Conservation (phyloP, 2,329 filamentous ascomycete species). For the Balansia obtecta region DNA sequence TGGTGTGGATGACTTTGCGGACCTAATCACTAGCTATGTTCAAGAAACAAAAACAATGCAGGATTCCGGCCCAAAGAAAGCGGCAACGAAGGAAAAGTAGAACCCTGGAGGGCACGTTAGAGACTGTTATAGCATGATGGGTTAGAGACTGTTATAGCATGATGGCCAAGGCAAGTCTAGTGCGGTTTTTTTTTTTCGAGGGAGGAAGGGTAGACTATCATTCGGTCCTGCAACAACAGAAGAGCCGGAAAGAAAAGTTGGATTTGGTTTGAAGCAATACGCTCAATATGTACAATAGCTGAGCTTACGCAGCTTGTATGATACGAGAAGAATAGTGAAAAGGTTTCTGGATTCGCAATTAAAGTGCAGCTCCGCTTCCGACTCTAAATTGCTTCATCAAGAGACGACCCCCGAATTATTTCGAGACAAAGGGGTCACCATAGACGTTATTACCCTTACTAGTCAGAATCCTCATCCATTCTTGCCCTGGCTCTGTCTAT, state of each 20-base stretch:
- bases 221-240: no score
- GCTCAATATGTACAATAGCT: conserved; percentile 23
- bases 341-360: conserved; percentile 13
- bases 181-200: no score
- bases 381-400: conserved; percentile 2
- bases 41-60: conserved; percentile 23
- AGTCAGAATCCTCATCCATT: conserved; percentile 46
- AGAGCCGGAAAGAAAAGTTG: background rate
- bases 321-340: conserved; percentile 16
- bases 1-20: conserved; percentile 25
- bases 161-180: no score
- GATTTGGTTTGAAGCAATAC: conserved; percentile 2
- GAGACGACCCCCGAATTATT: background rate
- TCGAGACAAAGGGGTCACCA: background rate
- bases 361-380: conserved; percentile 1
- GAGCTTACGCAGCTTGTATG: conserved; percentile 21
- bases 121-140: no score
- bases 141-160: no score
- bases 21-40: conserved; percentile 40
- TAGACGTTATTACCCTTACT: conserved; percentile 13
- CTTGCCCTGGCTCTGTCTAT: conserved; percentile 46
- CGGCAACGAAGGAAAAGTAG: conserved; percentile 36
- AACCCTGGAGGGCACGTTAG: no score
- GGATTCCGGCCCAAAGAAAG: conserved; percentile 27
- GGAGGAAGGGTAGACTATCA: no score